phyloP scores from a whole-genome alignment of 1,139 yeast species.

The Scheffersomyces titani region DNA sequence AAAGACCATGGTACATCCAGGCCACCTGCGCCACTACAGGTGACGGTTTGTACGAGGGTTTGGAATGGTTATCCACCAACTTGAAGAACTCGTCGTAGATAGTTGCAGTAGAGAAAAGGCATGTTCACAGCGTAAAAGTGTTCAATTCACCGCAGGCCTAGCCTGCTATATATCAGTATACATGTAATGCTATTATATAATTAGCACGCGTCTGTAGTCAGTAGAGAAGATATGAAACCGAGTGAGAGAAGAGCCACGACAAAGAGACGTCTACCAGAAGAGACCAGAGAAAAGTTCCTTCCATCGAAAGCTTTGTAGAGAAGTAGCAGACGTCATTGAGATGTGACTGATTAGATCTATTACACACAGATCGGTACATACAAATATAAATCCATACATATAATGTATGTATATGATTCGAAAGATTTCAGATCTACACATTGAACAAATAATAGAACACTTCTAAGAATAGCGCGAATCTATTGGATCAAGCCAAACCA shows the following conservation, averaged over 20 bases:
- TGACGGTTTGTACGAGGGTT: slow-evolving; percentile 88
- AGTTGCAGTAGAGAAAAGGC: not conserved
- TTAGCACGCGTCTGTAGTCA: not conserved
- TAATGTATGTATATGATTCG: not conserved
- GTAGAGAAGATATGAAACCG: not conserved
- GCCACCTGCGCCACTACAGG: slow-evolving; percentile 91
- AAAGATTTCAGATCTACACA: not conserved
- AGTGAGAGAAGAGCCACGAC: not conserved
- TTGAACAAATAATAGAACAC: not conserved
- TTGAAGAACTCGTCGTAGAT: slow-evolving; percentile 59
- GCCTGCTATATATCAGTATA: not conserved
- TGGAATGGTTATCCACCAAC: slow-evolving; percentile 87
- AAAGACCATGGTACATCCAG: slow-evolving; percentile 89
- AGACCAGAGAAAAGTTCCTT: no score
- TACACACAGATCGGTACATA: not conserved
- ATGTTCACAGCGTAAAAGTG: not conserved
- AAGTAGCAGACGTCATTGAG: not conserved
- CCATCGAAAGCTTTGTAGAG: not conserved
- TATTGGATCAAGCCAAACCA: not conserved
- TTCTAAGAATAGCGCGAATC: not conserved
- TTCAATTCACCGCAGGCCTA: not conserved
- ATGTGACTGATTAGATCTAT: not conserved
- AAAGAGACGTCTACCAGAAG: not conserved
- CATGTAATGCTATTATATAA: not conserved
- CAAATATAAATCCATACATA: no score